Conservation (phyloP, 306 rosid species). For the Castanospermum australe region DNA sequence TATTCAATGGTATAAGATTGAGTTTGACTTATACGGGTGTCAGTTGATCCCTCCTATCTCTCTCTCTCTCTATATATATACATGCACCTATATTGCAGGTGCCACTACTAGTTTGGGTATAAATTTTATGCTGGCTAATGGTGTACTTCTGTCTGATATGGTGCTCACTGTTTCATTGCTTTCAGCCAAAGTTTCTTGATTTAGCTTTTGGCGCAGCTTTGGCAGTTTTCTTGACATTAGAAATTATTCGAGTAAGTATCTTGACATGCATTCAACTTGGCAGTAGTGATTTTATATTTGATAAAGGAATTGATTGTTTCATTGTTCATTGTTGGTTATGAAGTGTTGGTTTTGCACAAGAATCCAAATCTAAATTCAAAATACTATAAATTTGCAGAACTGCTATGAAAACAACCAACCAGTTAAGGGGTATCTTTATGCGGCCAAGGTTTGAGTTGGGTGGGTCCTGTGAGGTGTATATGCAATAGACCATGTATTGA, state of each 20-base stretch:
- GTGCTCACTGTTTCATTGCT: constrained; percentile 41
- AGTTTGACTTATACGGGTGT: no score
- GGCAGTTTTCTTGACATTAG: constrained; percentile 79
- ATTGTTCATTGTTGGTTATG: constrained; percentile 6
- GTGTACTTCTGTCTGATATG: constrained; percentile 2
- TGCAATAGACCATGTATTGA: neutral
- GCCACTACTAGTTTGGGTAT: neutral
- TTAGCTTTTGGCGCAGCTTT: constrained; percentile 92
- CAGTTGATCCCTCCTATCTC: no score
- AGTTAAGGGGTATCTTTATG: neutral
- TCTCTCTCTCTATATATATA: neutral
- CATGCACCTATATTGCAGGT: neutral
- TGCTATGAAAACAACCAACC: neutral
- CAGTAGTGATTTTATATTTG: constrained; percentile 16
- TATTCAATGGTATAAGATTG: no score
- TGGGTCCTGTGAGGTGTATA: constrained; percentile 15
- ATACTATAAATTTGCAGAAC: constrained; percentile 1
- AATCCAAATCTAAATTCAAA: neutral
- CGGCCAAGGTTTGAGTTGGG: constrained; percentile 12
- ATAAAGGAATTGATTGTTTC: neutral
- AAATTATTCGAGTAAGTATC: constrained; percentile 84
- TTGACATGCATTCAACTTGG: constrained; percentile 12
- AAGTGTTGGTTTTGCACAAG: neutral
- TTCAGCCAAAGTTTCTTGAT: constrained; percentile 90
- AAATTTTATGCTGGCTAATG: constrained; percentile 18